Evolutionary conservation across 2,329 filamentous ascomycete genomes (phyloP).

Genomic region (Ploettnerulaceae sp.): DNA sequence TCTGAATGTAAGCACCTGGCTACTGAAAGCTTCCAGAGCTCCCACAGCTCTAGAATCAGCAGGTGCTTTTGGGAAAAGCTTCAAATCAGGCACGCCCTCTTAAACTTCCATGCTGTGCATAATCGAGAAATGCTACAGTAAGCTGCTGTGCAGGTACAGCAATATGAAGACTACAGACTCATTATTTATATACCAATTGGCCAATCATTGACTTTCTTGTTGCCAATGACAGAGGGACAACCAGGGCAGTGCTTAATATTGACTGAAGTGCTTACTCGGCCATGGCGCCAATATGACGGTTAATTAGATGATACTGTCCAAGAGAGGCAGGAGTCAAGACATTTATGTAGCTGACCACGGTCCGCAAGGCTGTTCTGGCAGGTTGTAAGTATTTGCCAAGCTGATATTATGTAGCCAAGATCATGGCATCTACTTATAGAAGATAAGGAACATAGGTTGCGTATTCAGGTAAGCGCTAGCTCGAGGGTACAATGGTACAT

Average conservation of each 20-base stretch:
- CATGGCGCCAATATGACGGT: conserved; percentile 1
- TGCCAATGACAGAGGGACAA: not conserved
- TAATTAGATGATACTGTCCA: not conserved
- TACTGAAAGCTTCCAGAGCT: not conserved
- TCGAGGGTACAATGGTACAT: too few species aligned
- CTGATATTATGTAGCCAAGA: not conserved
- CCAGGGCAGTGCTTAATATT: not conserved
- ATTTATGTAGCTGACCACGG: not conserved
- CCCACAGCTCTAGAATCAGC: not conserved
- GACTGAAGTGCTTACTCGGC: not conserved
- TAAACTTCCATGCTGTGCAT: too few species aligned
- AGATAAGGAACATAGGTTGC: not conserved
- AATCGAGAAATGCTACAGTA: too few species aligned
- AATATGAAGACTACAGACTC: too few species aligned
- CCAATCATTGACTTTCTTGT: not conserved
- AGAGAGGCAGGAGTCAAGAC: conserved; percentile 1
- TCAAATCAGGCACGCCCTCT: too few species aligned
- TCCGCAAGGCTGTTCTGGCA: not conserved
- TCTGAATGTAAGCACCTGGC: not conserved
- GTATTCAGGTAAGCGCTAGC: too few species aligned
- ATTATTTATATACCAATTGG: conserved; percentile 1
- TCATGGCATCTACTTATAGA: not conserved
- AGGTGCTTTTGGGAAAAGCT: too few species aligned
- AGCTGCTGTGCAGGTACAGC: not conserved
- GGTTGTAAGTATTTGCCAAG: not conserved